Conservation (phyloP, 75 land plant genomes). For the Cunninghamia lanceolata region DNA sequence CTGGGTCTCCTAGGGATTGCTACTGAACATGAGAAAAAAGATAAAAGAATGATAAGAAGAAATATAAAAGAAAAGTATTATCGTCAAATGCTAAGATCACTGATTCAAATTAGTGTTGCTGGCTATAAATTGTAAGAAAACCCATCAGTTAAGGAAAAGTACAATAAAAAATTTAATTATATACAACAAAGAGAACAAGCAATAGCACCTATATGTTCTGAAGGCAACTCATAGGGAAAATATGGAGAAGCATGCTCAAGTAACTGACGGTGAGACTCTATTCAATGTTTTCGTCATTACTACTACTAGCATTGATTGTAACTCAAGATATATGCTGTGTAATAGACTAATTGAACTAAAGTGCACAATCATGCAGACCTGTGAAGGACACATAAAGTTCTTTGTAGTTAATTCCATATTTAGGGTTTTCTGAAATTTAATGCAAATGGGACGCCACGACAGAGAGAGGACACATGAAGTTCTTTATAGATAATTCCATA, state of each 20-base stretch:
- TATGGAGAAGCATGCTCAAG: no score
- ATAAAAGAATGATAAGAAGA: no score
- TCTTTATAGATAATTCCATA: neutral
- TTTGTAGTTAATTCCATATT: neutral
- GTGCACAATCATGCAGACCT: neutral
- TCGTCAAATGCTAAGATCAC: no score
- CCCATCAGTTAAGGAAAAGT: no score
- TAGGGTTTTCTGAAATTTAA: neutral
- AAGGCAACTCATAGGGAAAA: no score
- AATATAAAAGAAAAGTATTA: no score
- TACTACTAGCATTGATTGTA: neutral
- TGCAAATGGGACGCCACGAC: neutral
- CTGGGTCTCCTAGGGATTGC: neutral
- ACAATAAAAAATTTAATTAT: neutral
- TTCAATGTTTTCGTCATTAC: no score
- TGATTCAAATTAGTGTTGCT: no score
- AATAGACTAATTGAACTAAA: neutral
- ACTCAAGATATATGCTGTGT: neutral
- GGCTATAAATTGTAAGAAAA: no score
- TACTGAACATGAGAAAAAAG: neutral
- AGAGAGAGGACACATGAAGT: neutral
- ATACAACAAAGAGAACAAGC: neutral
- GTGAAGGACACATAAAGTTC: neutral
- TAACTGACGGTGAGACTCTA: no score
- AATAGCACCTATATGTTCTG: neutral